phyloP scores from a whole-genome alignment of 371 early-diverging fungal genomes.

The Aphelidium insulamus region DNA sequence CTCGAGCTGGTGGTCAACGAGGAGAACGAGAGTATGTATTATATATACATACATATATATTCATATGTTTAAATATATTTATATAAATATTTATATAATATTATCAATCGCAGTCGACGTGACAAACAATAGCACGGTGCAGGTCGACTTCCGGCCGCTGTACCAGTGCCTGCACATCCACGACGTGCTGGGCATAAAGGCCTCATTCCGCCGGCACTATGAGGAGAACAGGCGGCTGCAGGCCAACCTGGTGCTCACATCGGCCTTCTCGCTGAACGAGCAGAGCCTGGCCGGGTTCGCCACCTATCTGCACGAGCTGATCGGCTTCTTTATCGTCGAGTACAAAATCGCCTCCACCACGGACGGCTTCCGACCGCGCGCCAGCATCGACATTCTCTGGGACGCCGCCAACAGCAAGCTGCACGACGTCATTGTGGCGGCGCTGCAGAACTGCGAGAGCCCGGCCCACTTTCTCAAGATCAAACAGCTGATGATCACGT shows the following conservation, averaged over 20 bases:
- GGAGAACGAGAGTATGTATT: constrained; percentile 44
- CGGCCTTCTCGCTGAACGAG: constrained; percentile 32
- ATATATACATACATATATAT: not conserved
- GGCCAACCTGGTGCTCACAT: constrained; percentile 29
- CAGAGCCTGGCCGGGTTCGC: constrained; percentile 43
- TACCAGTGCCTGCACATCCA: constrained; percentile 89
- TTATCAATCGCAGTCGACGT: constrained; percentile 23
- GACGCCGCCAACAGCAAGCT: constrained; percentile 59
- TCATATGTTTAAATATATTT: not conserved
- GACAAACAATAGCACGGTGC: constrained; percentile 33
- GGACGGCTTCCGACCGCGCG: constrained; percentile 64
- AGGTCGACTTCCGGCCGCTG: constrained; percentile 78
- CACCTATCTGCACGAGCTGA: constrained; percentile 55
- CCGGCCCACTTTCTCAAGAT: constrained; percentile 52
- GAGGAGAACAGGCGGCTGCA: constrained; percentile 65
- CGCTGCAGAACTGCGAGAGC: constrained; percentile 47
- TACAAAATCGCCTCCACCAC: constrained; percentile 71
- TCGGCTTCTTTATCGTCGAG: constrained; percentile 90
- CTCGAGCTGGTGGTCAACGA: constrained; percentile 72
- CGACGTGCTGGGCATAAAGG: constrained; percentile 62
- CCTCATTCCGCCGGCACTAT: constrained; percentile 65
- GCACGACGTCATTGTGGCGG: constrained; percentile 46
- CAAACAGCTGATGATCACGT: constrained; percentile 46
- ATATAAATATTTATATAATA: not conserved
- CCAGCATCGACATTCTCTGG: constrained; percentile 73